Evolutionary conservation across 345 rosid species (phyloP), one percentile per base, ranked within the genome.

Genomic region (Rubroshorea leprosula): DNA sequence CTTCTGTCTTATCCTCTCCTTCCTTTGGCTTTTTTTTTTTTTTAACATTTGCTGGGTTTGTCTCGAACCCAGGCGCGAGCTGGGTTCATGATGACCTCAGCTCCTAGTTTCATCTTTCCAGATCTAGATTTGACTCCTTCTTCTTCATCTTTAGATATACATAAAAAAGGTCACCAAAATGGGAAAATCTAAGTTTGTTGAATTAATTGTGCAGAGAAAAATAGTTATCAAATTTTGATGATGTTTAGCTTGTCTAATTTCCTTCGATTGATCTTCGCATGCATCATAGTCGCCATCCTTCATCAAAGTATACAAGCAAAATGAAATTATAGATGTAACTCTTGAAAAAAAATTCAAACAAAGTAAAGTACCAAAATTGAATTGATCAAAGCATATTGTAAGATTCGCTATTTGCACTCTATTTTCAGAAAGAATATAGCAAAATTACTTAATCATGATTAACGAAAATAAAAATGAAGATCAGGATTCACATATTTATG

Each of bases 251-350:
- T 83, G 71, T 67, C 39, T 11, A 87, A 83, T 61, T 87, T 87
- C 71, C 69, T 83, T 41, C 94, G 75, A 38, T 86, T 90, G 64
- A 87, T 79, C 76, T 89, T 89, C 44, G 90, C 86, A 62, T 92
- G 90, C 82, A 79, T 57, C 14, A 97, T 89, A 0, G 97, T 93
- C 5, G 95, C 97, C 90, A 80, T 83, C 97, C 98, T 92, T 71
- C 51, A 49, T 29, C 10, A 43, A n/a, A 24, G 27, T n/a, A n/a
- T n/a, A n/a, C 23, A 46, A 55, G 3, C 23, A 2, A 20, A 27
- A n/a, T n/a, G n/a, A n/a, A n/a, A n/a, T n/a, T n/a, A 49, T 58
- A 45, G 55, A 43, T 39, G 35, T 17, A 26, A 20, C 51, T 18
- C 0, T 38, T 15, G n/a, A 53, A 15, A 38, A n/a, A n/a, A n/a